These are phyloP conservation scores for Alternaria brassicae DNA, from an alignment of 2,329 filamentous ascomycete genomes.

Conservation along the genomic window DNA sequence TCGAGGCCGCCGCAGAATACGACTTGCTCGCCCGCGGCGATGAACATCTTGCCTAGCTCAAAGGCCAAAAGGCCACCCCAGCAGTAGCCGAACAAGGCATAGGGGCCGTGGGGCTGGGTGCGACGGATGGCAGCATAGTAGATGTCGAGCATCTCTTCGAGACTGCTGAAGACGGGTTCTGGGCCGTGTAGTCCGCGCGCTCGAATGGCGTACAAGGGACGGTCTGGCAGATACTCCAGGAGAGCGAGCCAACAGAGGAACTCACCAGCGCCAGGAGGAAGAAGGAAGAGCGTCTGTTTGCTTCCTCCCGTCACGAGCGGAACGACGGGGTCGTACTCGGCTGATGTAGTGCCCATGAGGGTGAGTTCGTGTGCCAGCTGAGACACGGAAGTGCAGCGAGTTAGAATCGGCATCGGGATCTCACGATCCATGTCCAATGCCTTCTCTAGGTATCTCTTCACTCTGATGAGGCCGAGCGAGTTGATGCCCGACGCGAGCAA, in stretches of 20 bases:
- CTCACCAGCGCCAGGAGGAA: constrained; percentile 50
- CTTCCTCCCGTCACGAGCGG: not conserved
- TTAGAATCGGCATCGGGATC: no score
- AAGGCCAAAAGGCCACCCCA: not conserved
- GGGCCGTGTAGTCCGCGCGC: constrained; percentile 52
- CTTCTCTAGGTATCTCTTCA: no score
- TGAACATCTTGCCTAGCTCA: constrained; percentile 2
- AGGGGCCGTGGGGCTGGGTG: constrained; percentile 59
- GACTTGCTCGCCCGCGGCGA: not conserved
- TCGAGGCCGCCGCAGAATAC: not conserved
- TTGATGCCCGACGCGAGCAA: no score
- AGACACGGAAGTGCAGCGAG: no score
- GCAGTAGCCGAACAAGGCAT: constrained; percentile 60
- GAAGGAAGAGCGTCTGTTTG: not conserved
- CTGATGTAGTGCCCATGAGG: no score
- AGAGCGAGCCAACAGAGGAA: constrained; percentile 50
- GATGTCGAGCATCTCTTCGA: constrained; percentile 52
- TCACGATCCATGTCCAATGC: no score
- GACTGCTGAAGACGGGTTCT: constrained; percentile 48
- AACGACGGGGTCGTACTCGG: no score
- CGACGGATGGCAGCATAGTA: constrained; percentile 54
- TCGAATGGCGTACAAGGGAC: constrained; percentile 58
- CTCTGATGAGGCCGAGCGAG: no score
- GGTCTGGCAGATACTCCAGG: constrained; percentile 49
- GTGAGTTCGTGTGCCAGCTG: no score